These are phyloP conservation scores for Erythrophleum fordii DNA, from an alignment of 306 rosid species.

Conservation along the genomic window DNA sequence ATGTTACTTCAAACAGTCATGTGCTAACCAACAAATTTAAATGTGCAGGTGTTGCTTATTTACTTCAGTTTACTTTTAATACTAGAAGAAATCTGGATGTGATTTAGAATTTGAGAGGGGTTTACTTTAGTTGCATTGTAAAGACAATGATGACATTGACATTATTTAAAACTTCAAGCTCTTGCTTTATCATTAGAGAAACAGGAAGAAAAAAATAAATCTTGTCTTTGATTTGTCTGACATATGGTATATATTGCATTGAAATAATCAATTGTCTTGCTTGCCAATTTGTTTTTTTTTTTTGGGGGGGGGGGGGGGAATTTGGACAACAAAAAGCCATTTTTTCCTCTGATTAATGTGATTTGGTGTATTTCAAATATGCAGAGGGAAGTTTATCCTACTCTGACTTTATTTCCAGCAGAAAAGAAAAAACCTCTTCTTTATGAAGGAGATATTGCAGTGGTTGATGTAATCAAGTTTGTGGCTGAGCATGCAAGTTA, in stretches of 20 bases:
- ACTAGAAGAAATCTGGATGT: background rate
- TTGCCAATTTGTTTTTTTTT: conserved; percentile 32
- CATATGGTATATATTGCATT: conserved; percentile 1
- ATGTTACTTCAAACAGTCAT: background rate
- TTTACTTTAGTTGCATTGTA: background rate
- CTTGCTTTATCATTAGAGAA: conserved; percentile 6
- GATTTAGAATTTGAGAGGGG: background rate
- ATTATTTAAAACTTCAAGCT: conserved; percentile 6
- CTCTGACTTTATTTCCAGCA: conserved; percentile 85
- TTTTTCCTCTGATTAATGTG: conserved; percentile 28
- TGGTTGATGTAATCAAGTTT: conserved; percentile 71
- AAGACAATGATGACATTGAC: background rate
- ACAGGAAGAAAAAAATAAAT: conserved; percentile 18
- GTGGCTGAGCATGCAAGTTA: conserved; percentile 75
- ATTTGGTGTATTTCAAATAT: conserved; percentile 41
- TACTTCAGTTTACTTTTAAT: background rate
- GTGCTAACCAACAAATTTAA: background rate
- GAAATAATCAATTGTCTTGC: conserved; percentile 28
- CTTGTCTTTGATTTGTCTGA: conserved; percentile 30
- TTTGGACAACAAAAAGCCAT: background rate
- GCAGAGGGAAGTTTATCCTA: conserved; percentile 92
- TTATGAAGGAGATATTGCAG: conserved; percentile 80
- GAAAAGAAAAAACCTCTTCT: conserved; percentile 62
- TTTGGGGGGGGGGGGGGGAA: no score
- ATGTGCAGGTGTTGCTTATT: background rate